Conservation (phyloP, 2,329 filamentous ascomycete genomes). For the Cladosporium sp. region DNA sequence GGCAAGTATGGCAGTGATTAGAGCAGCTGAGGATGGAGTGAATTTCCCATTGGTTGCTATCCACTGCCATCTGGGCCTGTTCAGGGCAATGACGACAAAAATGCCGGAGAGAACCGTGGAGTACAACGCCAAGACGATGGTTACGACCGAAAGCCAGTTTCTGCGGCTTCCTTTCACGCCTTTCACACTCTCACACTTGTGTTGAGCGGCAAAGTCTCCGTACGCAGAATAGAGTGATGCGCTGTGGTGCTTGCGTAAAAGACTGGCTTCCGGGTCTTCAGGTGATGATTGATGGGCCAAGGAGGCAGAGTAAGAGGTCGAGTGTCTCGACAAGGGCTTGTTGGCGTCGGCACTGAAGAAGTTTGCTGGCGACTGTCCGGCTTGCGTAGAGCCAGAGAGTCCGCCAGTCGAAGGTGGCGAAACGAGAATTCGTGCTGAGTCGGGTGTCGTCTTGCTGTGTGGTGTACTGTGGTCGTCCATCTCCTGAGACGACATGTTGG, state of each 20-base stretch:
- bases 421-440: slow-evolving; percentile 18
- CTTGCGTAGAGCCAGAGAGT: slow-evolving; percentile 21
- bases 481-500: not conserved
- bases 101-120: slow-evolving; percentile 64
- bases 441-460: not conserved
- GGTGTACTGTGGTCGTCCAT: not conserved
- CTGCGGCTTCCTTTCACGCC: slow-evolving; percentile 9
- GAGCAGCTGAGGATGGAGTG: slow-evolving; percentile 62
- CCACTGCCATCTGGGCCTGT: slow-evolving; percentile 59
- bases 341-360: slow-evolving; percentile 1
- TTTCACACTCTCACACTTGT: slow-evolving; percentile 12
- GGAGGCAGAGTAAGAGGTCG: not conserved
- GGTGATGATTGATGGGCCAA: not conserved
- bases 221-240: slow-evolving; percentile 10
- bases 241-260: slow-evolving; percentile 3
- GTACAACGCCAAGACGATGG: slow-evolving; percentile 56
- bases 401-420: slow-evolving; percentile 30
- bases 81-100: slow-evolving; percentile 64
- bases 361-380: slow-evolving; percentile 6
- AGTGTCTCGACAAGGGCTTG: not conserved
- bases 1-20: slow-evolving; percentile 68
- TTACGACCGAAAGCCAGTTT: slow-evolving; percentile 49
- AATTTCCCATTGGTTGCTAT: slow-evolving; percentile 58
- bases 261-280: not conserved
- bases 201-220: slow-evolving; percentile 8